Base-by-base conservation (phyloP, 208 protist species). In the Angomonas deanei region DNA sequence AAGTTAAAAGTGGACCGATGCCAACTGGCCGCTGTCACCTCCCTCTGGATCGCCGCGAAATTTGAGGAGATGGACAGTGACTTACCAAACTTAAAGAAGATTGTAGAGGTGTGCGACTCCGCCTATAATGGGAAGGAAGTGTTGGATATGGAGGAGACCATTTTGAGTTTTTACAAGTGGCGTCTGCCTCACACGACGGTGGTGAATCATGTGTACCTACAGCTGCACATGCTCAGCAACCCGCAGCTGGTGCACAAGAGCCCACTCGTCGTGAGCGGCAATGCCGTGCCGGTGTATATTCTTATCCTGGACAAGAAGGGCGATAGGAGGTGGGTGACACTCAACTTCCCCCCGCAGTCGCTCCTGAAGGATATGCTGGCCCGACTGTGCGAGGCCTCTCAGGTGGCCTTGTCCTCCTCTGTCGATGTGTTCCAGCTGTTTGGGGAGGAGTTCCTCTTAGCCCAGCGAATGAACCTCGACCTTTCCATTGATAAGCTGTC, bases 41-140 rank as follows among this genome's bases (percentile, higher is more conserved):
- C 69, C 11, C 64, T 94, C 11, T 94, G 87, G 87, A 78, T 91
- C 32, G 81, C 87, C 2, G 78, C 87, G 26, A 94, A 94, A 67
- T 94, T 91, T 64, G 87, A 94, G 60, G 84, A 94, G 54, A 82
- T 90, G 73, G 81, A 91, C 46, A 58, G 66, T 11, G 76, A 82
- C 60, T 57, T 94, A 26, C 87, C 83, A 1, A 75, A 50, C 23
- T 62, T 91, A 48, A 70, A 65, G 19, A 82, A 82, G 60, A 73
- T 94, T 21, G 82, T 90, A n/a, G 76, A 87, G 4, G 78, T 94
- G 17, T 91, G 87, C 70, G 87, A 91, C 49, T 63, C 70, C 30
- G 76, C 82, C 21, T 94, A 94, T 78, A 57, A 66, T 23, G 58
- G 64, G 23, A 58, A 75, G 31, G 64, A 87, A 36, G 68, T 94